phyloP scores from a whole-genome alignment of 441 rosid genomes.

The Erodium trifolium region DNA sequence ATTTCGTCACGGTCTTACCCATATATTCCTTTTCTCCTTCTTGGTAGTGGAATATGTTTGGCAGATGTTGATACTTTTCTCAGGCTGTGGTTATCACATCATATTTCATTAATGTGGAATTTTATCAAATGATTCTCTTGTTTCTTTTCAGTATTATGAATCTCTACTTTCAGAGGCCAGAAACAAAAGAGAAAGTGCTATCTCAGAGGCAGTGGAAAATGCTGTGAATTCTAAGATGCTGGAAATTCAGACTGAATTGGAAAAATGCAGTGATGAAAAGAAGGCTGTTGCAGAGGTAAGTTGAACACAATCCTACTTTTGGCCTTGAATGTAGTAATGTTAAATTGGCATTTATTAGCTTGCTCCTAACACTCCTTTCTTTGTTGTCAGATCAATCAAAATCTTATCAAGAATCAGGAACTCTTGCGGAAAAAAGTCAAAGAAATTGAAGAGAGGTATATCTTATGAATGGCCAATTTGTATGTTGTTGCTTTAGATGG shows the following conservation, averaged over 20 bases:
- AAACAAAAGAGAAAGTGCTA: conserved; percentile 53
- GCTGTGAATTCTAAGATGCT: conserved; percentile 47
- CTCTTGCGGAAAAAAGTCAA: conserved; percentile 46
- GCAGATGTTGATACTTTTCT: conserved; percentile 3
- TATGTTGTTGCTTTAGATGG: neutral
- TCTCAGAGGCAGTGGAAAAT: conserved; percentile 59
- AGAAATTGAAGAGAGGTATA: conserved; percentile 74
- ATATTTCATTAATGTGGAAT: neutral
- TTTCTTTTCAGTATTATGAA: conserved; percentile 59
- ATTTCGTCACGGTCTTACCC: neutral
- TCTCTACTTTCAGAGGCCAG: conserved; percentile 65
- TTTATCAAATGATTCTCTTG: neutral
- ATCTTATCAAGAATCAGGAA: conserved; percentile 70
- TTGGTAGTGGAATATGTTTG: neutral
- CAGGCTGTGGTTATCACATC: neutral
- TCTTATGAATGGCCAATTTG: neutral
- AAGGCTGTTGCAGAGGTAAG: conserved; percentile 56
- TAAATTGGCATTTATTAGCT: neutral
- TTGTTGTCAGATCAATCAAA: conserved; percentile 42
- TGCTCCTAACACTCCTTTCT: neutral
- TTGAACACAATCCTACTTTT: neutral
- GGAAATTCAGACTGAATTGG: conserved; percentile 60
- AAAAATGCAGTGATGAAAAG: conserved; percentile 52
- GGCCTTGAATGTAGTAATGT: neutral
- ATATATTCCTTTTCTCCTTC: neutral